Evolutionary conservation across 192 early-diverging fungal species (phyloP), one percentile per base, ranked within the genome.

Genomic region (Mortierella antarctica): DNA sequence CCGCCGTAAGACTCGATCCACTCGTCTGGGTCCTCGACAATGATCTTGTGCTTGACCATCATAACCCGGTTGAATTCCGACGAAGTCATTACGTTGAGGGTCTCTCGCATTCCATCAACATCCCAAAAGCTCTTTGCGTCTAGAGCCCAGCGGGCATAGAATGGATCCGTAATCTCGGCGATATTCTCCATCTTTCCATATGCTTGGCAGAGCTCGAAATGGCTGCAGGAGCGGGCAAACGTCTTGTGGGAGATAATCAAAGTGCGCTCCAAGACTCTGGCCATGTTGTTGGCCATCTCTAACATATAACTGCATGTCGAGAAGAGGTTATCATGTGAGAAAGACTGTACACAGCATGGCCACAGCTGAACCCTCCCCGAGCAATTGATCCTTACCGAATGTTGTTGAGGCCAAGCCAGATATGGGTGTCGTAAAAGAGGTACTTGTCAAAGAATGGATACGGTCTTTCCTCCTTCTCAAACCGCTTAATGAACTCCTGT

Each of bases 71-170:
- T 62, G 45, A 62, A 62, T 47, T 62, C 60, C 44, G 45, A 47
- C 46, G 60, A 62, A 18, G 60, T 62, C 60, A 62, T 47, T n/a
- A 62, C 60, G 45, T 62, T 62, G 14, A 62, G 20, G 60, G 60
- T 62, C 45, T 47, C 47, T 44, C 60, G 45, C 60, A 62, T 62
- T 17, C 23, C 45, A 17, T 62, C 44, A 20, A 62, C 46, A 62
- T 62, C 60, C 60, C 60, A 62, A 21, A 62, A 62, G 46, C 42
- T 62, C 13, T 21, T 13, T 20, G 47, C 47, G 47, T 62, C 60
- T 45, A 62, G 23, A n/a, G 41, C 60, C 60, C 60, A 62, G 60
- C 60, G 60, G 47, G 44, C 46, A 20, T 47, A 62, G 42, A 47
- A 62, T 11, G 60, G 45, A 47, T 62, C 60, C n/a, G 60, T 62